These are phyloP conservation scores for Botrytis aclada DNA, from an alignment of 2,329 filamentous ascomycete species.

Conservation along the genomic window DNA sequence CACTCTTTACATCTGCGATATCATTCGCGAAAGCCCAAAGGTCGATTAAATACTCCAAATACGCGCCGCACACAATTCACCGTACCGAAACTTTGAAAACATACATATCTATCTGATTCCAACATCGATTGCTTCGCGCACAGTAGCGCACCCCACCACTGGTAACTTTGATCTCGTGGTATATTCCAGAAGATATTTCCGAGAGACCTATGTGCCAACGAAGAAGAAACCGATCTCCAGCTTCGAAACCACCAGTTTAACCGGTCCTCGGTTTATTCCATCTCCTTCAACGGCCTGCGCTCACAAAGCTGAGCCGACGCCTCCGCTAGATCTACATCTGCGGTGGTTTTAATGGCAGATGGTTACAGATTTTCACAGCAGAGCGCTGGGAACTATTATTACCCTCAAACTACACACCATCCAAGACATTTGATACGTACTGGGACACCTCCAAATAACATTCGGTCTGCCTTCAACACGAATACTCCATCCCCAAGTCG, in stretches of 20 bases:
- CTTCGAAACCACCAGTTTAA: constrained; percentile 34
- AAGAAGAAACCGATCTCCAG: constrained; percentile 35
- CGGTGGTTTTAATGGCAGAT: constrained; percentile 61
- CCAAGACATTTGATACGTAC: constrained; percentile 45
- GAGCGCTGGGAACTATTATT: constrained; percentile 56
- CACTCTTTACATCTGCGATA: constrained; percentile 8
- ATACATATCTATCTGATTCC: constrained; percentile 3
- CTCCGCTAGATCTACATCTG: constrained; percentile 26
- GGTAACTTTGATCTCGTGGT: constrained; percentile 26
- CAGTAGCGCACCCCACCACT: constrained; percentile 11
- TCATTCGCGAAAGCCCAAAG: background rate
- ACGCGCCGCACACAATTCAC: background rate
- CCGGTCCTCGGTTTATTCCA: constrained; percentile 17
- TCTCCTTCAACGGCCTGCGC: constrained; percentile 26
- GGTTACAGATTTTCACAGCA: constrained; percentile 62
- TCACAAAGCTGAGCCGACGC: constrained; percentile 30
- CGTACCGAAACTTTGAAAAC: background rate
- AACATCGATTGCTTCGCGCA: constrained; percentile 15
- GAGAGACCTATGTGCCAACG: constrained; percentile 39
- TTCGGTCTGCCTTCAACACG: constrained; percentile 38
- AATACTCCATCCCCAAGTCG: constrained; percentile 56
- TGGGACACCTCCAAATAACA: constrained; percentile 45
- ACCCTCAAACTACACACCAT: constrained; percentile 46
- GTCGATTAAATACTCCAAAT: background rate
- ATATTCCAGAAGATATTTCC: constrained; percentile 31